Evolutionary conservation across 1,284 basidiomycete species (phyloP), one percentile per base, ranked within the genome.

Genomic region (Naganishia albida): DNA sequence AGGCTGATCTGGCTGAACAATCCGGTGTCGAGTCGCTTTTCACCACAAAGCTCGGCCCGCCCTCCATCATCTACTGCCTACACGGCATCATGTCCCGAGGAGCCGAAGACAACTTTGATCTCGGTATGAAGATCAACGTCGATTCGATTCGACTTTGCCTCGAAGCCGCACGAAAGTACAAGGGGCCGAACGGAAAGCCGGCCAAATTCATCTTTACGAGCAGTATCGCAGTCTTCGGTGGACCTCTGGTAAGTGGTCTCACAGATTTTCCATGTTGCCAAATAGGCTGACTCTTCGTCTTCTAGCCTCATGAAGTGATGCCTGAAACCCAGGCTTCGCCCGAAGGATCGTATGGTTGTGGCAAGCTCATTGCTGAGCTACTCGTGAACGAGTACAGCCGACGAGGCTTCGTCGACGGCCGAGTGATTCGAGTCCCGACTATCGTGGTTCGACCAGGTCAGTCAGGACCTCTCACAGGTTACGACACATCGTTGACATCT

Each of bases 71-170:
- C 40, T 87, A 86, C 73, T 85, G 84, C 70, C 78, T 86, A 64
- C 85, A 86, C 70, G 85, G 85, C 10, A 85, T 85, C 72, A 86
- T 86, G 86, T 83, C 82, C 26, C 81, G 85, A 50, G 85, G 85
- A 3, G 82, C 83, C 7, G 85, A 87, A 72, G 85, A 85, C 70
- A 82, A 85, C 71, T 86, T 86, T 72, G 85, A 86, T 64, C 72
- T 85, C n/a, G 85, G 84, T 34, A 70, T 86, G 50, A 72, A 83
- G 81, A 84, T 86, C 64, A 87, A 87, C 73, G 71, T 86, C 56
- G 85, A 86, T 72, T 85, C 85, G 10, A 82, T 85, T 50, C 82
- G 85, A 39, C 71, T 76, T 3, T 74, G 86, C 64, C 80, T 86
- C 2, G 82, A 86, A 44, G 80, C 80, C 18, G 77, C 84, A 10